Evolutionary conservation across 2,329 filamentous ascomycete species (phyloP), one percentile per base, ranked within the genome.

Genomic region (Ceratocystis albifundus): DNA sequence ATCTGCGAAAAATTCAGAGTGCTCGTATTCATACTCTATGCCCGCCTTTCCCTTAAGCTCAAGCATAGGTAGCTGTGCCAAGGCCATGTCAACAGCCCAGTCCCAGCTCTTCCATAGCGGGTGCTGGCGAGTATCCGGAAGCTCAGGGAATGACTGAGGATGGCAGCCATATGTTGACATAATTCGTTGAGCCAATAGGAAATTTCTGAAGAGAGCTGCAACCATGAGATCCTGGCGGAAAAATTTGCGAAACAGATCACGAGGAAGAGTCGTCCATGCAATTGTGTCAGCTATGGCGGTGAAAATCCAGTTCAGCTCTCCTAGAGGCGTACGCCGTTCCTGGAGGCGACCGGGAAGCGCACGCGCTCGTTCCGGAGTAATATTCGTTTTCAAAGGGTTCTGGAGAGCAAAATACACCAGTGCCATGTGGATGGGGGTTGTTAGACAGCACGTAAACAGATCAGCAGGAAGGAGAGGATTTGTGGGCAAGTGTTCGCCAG

Each of bases 281-380:
- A 99, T 99, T 1, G 93, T 97, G 74, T 99, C 94, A 0, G 94
- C 99, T 70, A 99, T 97, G 65, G 94, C 94, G 0, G 94, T 99
- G 73, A 99, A 97, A 45, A 99, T 99, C 94, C 94, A 99, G 73
- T 99, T 99, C 15, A 99, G 80, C 77, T 99, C 94, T 69, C 94
- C 94, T 44, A 99, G 82, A 7, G 94, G 94, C 62, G 94, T 97
- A 72, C 94, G 83, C 68, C 94, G 84, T 76, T 99, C 94, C 73
- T 96, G 93, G 53, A 97, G 83, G 69, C 91, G 87, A 44, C 94
- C 94, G 2, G 93, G 92, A 20, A 99, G 88, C 72, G 90, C 89
- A 75, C 90, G 88, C 53, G 93, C 92, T 71, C 93, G 84, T 68
- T 94, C 89, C 3, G 93, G 84, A 1, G 84, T 87, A 66, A 96